Evolutionary conservation across 2,329 filamentous ascomycete species (phyloP).

Genomic region (Penicillium sp.): DNA sequence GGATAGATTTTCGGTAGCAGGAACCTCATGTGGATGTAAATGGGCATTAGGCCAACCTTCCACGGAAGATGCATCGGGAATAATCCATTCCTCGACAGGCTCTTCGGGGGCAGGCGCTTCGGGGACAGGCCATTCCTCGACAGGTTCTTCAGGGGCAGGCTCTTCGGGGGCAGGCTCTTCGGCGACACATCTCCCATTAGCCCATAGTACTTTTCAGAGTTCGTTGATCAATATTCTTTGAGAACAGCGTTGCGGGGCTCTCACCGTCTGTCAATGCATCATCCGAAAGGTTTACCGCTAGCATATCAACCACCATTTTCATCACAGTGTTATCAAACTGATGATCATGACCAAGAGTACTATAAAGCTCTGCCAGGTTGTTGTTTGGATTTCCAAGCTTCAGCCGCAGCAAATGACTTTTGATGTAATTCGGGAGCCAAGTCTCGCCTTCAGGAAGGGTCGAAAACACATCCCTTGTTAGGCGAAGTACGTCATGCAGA

Average conservation of each 20-base stretch:
- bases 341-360: slow-evolving; percentile 7
- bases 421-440: slow-evolving; percentile 10
- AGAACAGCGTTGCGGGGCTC: too few species aligned
- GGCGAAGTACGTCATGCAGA: slow-evolving; percentile 5
- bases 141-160: neutral
- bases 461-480: slow-evolving; percentile 6
- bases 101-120: neutral
- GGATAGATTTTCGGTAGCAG: neutral
- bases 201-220: too few species aligned
- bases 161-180: neutral
- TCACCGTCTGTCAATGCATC: too few species aligned
- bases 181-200: too few species aligned
- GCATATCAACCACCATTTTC: slow-evolving; percentile 8
- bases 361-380: slow-evolving; percentile 2
- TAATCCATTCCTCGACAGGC: neutral
- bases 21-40: neutral
- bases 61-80: neutral
- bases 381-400: neutral
- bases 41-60: neutral
- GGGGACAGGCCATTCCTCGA: too few species aligned
- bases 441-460: slow-evolving; percentile 10
- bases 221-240: too few species aligned
- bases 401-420: neutral
- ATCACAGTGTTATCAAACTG: slow-evolving; percentile 9
- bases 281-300: neutral